Conservation (phyloP, 352 stramenopile species). For the Phytophthora fragariae region DNA sequence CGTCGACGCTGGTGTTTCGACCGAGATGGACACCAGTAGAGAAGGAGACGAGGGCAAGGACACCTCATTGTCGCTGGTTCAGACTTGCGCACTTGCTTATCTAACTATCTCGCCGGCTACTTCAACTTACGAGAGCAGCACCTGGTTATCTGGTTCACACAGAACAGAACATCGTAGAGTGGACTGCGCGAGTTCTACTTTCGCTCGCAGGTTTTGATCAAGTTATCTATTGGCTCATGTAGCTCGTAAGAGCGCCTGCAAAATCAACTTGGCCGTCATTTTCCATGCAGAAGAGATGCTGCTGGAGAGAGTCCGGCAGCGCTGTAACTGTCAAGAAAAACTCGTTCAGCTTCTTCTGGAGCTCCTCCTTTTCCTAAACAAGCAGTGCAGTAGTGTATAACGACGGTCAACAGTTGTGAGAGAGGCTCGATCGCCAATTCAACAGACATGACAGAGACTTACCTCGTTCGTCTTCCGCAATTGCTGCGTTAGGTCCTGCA, state of each 20-base stretch:
- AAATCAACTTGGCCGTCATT: slow-evolving; percentile 60
- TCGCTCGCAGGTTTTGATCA: too few relatives aligned
- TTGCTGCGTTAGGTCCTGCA: slow-evolving; percentile 60
- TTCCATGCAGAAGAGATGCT: slow-evolving; percentile 73
- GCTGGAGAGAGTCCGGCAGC: slow-evolving; percentile 69
- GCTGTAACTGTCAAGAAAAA: slow-evolving; percentile 82
- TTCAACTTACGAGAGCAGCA: too few relatives aligned
- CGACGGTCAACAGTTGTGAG: not conserved
- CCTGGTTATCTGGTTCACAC: too few relatives aligned
- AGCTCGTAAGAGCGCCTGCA: slow-evolving; percentile 75
- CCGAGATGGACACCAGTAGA: too few relatives aligned
- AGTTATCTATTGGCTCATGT: slow-evolving; percentile 66
- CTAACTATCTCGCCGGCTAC: too few relatives aligned
- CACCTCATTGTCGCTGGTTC: too few relatives aligned
- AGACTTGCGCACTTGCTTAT: too few relatives aligned
- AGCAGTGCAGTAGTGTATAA: not conserved
- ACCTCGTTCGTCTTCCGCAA: slow-evolving; percentile 78
- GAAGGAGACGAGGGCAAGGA: too few relatives aligned
- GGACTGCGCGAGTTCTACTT: too few relatives aligned
- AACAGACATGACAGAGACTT: slow-evolving; percentile 3
- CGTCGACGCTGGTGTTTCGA: not conserved
- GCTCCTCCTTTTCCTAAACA: slow-evolving; percentile 76
- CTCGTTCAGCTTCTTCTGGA: slow-evolving; percentile 82
- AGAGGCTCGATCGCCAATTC: not conserved
- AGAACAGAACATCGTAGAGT: too few relatives aligned